Evolutionary conservation across 257 asterid genomes (phyloP), one percentile per base, ranked within the genome.

Genomic region (Eustoma russellianum): DNA sequence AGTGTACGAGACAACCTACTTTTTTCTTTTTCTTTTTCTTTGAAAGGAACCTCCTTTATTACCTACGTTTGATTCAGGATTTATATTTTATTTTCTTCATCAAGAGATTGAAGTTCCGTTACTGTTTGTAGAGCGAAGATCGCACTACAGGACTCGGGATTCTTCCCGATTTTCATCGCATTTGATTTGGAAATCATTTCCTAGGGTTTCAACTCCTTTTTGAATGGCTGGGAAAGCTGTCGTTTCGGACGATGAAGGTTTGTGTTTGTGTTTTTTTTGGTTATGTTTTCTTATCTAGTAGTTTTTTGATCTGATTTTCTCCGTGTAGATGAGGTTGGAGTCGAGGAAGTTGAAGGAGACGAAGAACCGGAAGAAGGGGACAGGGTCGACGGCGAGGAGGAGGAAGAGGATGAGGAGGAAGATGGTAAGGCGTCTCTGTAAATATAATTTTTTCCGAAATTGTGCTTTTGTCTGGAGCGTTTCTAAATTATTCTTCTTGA

Each of bases 181-280:
- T 2, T 24, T 24, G 30, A 24, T 24, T 24, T 24, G 1, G 30
- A 24, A 24, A 24, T 4, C 30, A 4, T 24, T 24, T 24, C 30
- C 30, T 24, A 24, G 30, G 30, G 30, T 24, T 24, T 24, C 30
- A 24, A 24, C 30, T 24, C 30, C 30, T 24, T 24, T 24, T 24
- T 24, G 3, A 69, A 85, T 82, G 97, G 89, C 67, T 16, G 88
- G 95, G 28, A 79, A 72, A 49, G 66, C 61, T 46, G 89, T 85
- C 66, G 76, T 85, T 57, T 80, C 94, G 48, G 95, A 88, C 52
- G 96, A 85, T 59, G 95, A 85, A 74, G 96, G 96, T 83, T 64
- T 11, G 18, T 8, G n/a, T 12, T 15, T 50, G 9, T 30, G n/a
- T 51, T 35, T 6, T 48, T 0, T 13, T 1, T 14, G 1, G 5